Evolutionary conservation across 2,329 filamentous ascomycete species (phyloP), one percentile per base, ranked within the genome.

Genomic region (Coniochaeta sp.): DNA sequence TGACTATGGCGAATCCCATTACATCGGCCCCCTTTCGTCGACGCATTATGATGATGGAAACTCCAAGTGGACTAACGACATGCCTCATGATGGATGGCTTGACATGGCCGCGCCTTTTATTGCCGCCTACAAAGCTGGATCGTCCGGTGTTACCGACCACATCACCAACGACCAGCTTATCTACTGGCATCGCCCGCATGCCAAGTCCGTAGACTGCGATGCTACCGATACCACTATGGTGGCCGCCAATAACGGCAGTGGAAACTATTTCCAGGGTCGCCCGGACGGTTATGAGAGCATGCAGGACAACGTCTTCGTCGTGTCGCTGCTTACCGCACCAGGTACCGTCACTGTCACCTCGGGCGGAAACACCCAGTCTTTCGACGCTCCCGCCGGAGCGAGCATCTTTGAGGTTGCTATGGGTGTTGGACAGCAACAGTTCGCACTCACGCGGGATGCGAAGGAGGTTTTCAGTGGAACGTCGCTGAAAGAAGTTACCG

Each of bases 171-270:
- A 84, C 24, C 73, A 80, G 67, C 67, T 84, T 16, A 70, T 81
- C 34, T 84, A 84, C 72, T 84, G 81, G 81, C 84, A 82, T 68
- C 76, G 81, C 1, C 80, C 79, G 2, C 81, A 77, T 1, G 75
- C 75, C 1, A 77, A 74, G 62, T 61, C 63, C 12, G 65, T 80
- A 36, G 66, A 81, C 66, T 84, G 81, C 67, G 79, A 81, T 61
- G 67, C 75, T 6, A 83, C 81, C 16, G 81, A 83, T 64, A 82
- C 78, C 1, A 81, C 78, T 0, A 74, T 77, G 63, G 74, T 71
- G 22, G 69, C 69, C 12, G 73, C 77, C 34, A 74, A 77, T 65
- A 79, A 80, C 60, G 67, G 64, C 22, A 78, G 71, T 7, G 80
- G 77, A 4, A 81, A 82, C 66, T 83, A 81, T 69, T 82, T 82